Evolutionary conservation across 805 yeast species (phyloP).

Genomic region (Candida fluviatilis): DNA sequence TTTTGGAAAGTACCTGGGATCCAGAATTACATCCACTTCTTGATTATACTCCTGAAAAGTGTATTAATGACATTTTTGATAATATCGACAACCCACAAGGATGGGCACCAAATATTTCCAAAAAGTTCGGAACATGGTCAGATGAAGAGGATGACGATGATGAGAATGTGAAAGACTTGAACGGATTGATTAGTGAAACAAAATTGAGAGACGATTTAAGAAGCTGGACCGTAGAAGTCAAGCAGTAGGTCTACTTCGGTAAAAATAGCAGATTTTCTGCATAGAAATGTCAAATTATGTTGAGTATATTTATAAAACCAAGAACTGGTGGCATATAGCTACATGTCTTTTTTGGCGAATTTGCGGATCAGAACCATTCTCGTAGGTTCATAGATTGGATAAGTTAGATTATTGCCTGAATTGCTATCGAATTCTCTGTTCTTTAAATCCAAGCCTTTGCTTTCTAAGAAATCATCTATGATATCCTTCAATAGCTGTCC

Average conservation of each 20-base stretch:
- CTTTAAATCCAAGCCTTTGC: too few species aligned
- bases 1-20: conserved; percentile 63
- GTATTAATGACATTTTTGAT: conserved; percentile 69
- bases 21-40: conserved; percentile 38
- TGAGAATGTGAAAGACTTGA: conserved; percentile 20
- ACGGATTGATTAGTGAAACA: conserved; percentile 37
- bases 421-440: too few species aligned
- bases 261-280: too few species aligned
- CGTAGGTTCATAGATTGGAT: too few species aligned
- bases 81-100: conserved; percentile 50
- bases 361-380: too few species aligned
- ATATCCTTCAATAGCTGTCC: not conserved
- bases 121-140: conserved; percentile 4
- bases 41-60: conserved; percentile 63
- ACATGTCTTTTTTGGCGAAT: too few species aligned
- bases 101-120: conserved; percentile 25
- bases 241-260: not conserved
- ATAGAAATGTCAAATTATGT: too few species aligned
- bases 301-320: too few species aligned
- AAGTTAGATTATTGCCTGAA: too few species aligned
- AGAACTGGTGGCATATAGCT: too few species aligned
- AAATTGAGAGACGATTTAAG: conserved; percentile 32
- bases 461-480: not conserved
- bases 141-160: conserved; percentile 16
- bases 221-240: conserved; percentile 23